phyloP scores from a whole-genome alignment of 768 basidiomycete species.

The Mycena pura region DNA sequence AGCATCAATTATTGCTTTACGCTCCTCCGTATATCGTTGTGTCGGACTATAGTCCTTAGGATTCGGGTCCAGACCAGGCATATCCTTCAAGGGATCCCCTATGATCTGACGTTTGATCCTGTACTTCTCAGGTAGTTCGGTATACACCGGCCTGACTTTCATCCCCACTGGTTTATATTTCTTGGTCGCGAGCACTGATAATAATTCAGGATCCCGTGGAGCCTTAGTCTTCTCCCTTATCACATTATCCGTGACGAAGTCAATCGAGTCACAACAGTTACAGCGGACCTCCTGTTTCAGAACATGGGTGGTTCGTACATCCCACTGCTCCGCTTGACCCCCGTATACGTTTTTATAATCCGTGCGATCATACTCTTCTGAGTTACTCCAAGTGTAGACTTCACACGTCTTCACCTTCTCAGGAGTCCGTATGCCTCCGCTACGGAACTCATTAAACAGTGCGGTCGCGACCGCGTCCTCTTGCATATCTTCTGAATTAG shows the following conservation, averaged over 20 bases:
- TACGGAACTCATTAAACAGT: not conserved
- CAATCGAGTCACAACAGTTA: too few relatives aligned
- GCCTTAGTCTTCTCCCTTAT: too few relatives aligned
- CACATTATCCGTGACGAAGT: too few relatives aligned
- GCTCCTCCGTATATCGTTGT: constrained; percentile 26
- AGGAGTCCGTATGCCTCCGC: not conserved
- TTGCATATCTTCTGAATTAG: not conserved
- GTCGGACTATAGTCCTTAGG: constrained; percentile 29
- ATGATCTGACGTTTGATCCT: constrained; percentile 24
- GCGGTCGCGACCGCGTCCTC: not conserved
- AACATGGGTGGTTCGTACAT: too few relatives aligned
- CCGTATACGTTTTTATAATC: too few relatives aligned
- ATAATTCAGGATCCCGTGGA: too few relatives aligned
- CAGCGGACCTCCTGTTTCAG: too few relatives aligned
- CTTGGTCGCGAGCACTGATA: not conserved
- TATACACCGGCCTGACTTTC: constrained; percentile 28
- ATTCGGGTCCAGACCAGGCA: constrained; percentile 21
- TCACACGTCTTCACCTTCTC: not conserved
- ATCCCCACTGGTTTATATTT: constrained; percentile 31
- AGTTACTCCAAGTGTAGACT: too few relatives aligned
- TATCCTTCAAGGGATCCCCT: constrained; percentile 30
- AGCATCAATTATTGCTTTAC: constrained; percentile 24
- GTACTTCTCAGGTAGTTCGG: constrained; percentile 27
- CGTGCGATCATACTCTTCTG: too few relatives aligned
- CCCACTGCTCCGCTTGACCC: too few relatives aligned